phyloP scores from a whole-genome alignment of 2,329 filamentous ascomycete genomes.

The Cordyceps tenuipes region DNA sequence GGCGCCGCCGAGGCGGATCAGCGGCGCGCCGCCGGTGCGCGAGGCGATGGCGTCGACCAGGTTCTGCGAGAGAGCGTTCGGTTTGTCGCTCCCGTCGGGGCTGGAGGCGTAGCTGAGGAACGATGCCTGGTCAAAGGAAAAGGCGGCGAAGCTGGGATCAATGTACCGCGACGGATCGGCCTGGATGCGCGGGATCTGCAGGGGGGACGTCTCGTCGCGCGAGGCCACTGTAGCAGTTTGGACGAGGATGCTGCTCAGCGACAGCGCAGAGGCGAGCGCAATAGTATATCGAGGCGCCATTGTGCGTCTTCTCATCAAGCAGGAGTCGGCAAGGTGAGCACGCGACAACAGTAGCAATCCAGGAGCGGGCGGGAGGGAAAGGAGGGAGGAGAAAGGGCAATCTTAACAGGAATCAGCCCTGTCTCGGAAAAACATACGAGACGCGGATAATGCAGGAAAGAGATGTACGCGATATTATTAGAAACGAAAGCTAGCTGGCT shows the following conservation, averaged over 20 bases:
- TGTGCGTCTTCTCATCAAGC: not conserved
- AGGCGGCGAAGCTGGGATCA: constrained; percentile 1
- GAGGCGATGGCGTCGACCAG: constrained; percentile 26
- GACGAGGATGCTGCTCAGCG: not conserved
- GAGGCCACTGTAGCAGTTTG: not conserved
- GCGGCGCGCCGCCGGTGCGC: constrained; percentile 25
- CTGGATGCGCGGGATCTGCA: not conserved
- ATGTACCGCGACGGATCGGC: constrained; percentile 1
- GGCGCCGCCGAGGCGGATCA: constrained; percentile 28
- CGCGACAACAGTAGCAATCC: not conserved
- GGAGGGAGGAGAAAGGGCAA: not conserved
- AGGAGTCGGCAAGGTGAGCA: not conserved
- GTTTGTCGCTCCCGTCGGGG: constrained; percentile 19
- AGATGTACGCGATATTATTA: not conserved
- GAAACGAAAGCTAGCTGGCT: not conserved
- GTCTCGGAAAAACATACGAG: not conserved
- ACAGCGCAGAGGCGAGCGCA: not conserved
- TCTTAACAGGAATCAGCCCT: constrained; percentile 2
- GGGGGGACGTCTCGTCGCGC: not conserved
- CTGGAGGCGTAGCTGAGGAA: constrained; percentile 12
- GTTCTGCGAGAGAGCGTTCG: constrained; percentile 26
- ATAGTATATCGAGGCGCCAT: not conserved
- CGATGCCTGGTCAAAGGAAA: constrained; percentile 7
- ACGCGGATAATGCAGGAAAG: too few species aligned
- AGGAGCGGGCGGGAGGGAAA: not conserved